Percentiles rank a stretch among this genome's conserved stretches.
phyloP scores from a whole-genome alignment of 1,284 basidiomycete genomes.

The Trametes sp. region DNA sequence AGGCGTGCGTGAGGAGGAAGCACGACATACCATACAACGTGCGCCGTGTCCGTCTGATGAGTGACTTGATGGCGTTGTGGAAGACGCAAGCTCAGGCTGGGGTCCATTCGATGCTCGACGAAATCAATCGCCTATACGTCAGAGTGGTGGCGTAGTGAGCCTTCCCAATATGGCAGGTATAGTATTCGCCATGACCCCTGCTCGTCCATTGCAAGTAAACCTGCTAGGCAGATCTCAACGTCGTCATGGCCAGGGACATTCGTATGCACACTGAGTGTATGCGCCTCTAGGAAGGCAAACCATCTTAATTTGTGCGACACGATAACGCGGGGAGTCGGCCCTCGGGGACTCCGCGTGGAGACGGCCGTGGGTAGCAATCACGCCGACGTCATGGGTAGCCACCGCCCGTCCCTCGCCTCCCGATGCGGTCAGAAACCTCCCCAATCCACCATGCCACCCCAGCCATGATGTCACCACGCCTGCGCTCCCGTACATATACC shows the following conservation, averaged over 20 bases:
- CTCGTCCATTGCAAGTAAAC: neutral
- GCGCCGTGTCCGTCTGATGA: no score
- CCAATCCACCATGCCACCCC: neutral
- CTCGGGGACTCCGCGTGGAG: neutral
- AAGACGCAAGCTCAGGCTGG: no score
- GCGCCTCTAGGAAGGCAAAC: no score
- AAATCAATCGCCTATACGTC: neutral
- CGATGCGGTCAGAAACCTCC: constrained; percentile 1
- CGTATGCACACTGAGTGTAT: no score
- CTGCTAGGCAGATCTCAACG: neutral
- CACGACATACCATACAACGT: neutral
- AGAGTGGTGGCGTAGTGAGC: neutral
- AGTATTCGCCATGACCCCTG: neutral
- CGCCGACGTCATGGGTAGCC: constrained; percentile 14
- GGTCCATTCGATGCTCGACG: no score
- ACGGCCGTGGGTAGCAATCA: neutral
- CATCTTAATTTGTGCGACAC: neutral
- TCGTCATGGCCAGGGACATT: no score
- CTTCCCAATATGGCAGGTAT: neutral
- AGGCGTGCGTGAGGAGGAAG: no score
- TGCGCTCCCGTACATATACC: constrained; percentile 2
- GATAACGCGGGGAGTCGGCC: neutral
- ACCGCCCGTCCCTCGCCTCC: neutral
- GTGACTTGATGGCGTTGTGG: no score
- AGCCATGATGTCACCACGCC: constrained; percentile 15